These are phyloP conservation scores for Talaromyces pinophilus DNA, from an alignment of 2,329 filamentous ascomycete species.

Conservation along the genomic window DNA sequence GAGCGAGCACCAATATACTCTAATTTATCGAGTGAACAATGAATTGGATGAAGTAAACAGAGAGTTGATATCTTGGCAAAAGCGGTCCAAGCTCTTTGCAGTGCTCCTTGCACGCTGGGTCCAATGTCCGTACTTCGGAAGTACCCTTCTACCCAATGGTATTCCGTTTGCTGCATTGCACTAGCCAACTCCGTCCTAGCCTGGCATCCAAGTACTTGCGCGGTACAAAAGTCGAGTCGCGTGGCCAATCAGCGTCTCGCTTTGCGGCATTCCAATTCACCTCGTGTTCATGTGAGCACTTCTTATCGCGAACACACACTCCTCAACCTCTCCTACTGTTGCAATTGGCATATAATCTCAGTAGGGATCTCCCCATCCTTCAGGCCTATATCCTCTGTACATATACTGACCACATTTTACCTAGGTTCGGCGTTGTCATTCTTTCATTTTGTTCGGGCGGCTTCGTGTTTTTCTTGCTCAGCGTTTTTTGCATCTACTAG, in stretches of 20 bases:
- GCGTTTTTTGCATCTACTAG: conserved; percentile 2
- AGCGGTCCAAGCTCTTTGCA: conserved; percentile 15
- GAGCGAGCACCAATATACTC: no score
- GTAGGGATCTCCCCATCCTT: background rate
- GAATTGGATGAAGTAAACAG: background rate
- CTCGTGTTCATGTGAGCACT: conserved; percentile 6
- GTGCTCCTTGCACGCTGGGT: background rate
- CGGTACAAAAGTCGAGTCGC: background rate
- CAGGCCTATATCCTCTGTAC: background rate
- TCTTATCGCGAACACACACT: conserved; percentile 5
- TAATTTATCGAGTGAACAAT: background rate
- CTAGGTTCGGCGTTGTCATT: conserved; percentile 5
- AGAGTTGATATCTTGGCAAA: conserved; percentile 6
- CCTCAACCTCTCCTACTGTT: background rate
- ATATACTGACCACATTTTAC: background rate
- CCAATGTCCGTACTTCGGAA: conserved; percentile 10
- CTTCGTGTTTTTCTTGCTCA: conserved; percentile 13
- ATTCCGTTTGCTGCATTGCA: background rate
- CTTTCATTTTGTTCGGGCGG: conserved; percentile 7
- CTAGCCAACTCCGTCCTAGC: background rate
- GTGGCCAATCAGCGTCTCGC: conserved; percentile 9
- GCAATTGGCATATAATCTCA: background rate
- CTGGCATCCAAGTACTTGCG: background rate
- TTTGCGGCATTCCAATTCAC: background rate
- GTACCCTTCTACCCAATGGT: background rate